These are phyloP conservation scores for Ensete ventricosum DNA, from an alignment of 176 grass and related monocot species.

Conservation along the genomic window DNA sequence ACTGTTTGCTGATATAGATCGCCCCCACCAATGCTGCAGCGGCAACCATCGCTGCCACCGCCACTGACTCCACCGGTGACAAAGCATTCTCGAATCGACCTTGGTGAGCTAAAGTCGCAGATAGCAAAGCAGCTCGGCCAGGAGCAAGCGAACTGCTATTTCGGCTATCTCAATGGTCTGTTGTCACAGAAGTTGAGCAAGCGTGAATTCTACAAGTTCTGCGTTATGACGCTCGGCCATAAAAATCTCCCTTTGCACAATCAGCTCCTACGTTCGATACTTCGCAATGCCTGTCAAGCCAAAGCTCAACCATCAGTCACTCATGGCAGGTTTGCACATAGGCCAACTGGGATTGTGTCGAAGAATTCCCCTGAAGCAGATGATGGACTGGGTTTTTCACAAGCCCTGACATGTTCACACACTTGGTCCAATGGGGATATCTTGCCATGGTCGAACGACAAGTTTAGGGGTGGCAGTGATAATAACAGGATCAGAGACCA, in stretches of 20 bases:
- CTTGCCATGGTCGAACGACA: constrained; percentile 25
- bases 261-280: constrained; percentile 39
- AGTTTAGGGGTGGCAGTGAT: constrained; percentile 14
- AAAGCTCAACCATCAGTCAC: constrained; percentile 30
- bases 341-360: background rate
- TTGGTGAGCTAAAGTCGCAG: constrained; percentile 51
- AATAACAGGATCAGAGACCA: constrained; percentile 36
- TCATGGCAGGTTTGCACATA: constrained; percentile 7
- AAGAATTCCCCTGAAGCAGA: constrained; percentile 24
- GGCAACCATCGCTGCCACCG: constrained; percentile 15
- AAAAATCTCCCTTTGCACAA: constrained; percentile 74
- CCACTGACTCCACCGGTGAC: constrained; percentile 1
- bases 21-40: constrained; percentile 14
- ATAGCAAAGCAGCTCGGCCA: constrained; percentile 50
- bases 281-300: constrained; percentile 57
- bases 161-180: constrained; percentile 51
- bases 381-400: background rate
- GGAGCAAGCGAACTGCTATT: constrained; percentile 38
- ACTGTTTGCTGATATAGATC: constrained; percentile 34
- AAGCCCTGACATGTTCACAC: background rate
- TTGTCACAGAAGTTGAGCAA: constrained; percentile 65
- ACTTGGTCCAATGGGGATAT: constrained; percentile 40
- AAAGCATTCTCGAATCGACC: constrained; percentile 45
- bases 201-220: constrained; percentile 64
- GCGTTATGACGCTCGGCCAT: constrained; percentile 34